Evolutionary conservation across 2,329 filamentous ascomycete species (phyloP).

Genomic region (Colletotrichum tofieldiae): DNA sequence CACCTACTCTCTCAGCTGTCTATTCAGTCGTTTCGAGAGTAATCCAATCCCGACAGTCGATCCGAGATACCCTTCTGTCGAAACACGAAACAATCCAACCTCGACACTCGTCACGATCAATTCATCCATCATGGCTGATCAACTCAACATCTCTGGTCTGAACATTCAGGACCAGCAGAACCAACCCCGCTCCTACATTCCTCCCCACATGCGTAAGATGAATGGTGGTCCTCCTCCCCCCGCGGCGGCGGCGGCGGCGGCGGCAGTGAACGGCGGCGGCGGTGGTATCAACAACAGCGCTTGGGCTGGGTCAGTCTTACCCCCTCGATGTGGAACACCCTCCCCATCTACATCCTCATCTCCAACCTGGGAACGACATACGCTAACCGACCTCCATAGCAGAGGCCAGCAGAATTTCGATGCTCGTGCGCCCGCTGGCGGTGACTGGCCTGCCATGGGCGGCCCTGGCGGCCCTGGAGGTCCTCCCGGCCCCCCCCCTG

Average conservation of each 20-base stretch:
- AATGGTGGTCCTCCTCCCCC: conserved; percentile 52
- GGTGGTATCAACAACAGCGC: conserved; percentile 66
- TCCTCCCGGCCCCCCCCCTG: conserved; percentile 44
- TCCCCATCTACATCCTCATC: no score
- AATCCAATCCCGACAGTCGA: conserved; percentile 34
- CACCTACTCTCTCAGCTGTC: conserved; percentile 28
- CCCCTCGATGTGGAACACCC: conserved; percentile 16
- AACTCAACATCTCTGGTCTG: conserved; percentile 86
- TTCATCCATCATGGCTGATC: conserved; percentile 79
- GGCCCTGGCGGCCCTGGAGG: conserved; percentile 48
- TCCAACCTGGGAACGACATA: background rate
- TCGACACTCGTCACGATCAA: conserved; percentile 41
- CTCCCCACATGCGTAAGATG: conserved; percentile 83
- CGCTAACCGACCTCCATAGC: conserved; percentile 45
- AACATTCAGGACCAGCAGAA: conserved; percentile 69
- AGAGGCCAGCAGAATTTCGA: conserved; percentile 48
- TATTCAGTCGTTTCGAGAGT: conserved; percentile 51
- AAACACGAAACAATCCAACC: conserved; percentile 15
- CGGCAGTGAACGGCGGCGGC: conserved; percentile 54
- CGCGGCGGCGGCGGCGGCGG: conserved; percentile 43
- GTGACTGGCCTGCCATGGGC: conserved; percentile 44
- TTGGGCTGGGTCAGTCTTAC: conserved; percentile 66
- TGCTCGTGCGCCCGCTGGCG: conserved; percentile 49
- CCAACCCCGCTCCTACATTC: conserved; percentile 81
- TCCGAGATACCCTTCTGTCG: conserved; percentile 38